Conservation (phyloP, 495 filamentous ascomycete genomes). For the Jackrogersella minutella region DNA sequence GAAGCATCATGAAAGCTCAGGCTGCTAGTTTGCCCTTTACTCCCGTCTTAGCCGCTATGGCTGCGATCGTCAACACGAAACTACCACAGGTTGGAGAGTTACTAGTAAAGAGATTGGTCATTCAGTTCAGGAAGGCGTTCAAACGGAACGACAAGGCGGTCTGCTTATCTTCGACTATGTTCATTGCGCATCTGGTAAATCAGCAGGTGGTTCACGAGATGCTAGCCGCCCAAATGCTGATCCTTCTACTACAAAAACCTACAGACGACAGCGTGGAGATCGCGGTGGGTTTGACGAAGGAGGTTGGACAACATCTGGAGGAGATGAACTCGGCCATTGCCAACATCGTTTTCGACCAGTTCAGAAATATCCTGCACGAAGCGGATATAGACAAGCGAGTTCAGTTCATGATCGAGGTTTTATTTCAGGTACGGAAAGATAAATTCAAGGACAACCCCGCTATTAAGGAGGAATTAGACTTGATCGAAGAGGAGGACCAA, state of each 20-base stretch:
- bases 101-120: slow-evolving; percentile 81
- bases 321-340: slow-evolving; percentile 90
- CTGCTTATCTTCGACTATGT: slow-evolving; percentile 86
- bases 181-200: slow-evolving; percentile 94
- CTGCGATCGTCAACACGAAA: slow-evolving; percentile 97
- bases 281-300: slow-evolving; percentile 87
- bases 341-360: slow-evolving; percentile 91
- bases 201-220: slow-evolving; percentile 95
- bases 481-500: slow-evolving; percentile 97
- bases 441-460: slow-evolving; percentile 93
- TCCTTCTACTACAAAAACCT: slow-evolving; percentile 88
- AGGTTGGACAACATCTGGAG: slow-evolving; percentile 92
- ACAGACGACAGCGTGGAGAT: slow-evolving; percentile 99
- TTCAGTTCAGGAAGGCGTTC: slow-evolving; percentile 95
- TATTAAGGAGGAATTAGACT: slow-evolving; percentile 89
- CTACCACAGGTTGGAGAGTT: slow-evolving; percentile 93
- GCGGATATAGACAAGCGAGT: slow-evolving; percentile 94
- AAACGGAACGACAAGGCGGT: slow-evolving; percentile 97
- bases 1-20: slow-evolving; percentile 96
- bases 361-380: slow-evolving; percentile 93
- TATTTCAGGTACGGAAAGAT: slow-evolving; percentile 97
- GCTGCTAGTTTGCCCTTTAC: slow-evolving; percentile 97
- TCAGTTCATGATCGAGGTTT: slow-evolving; percentile 98
- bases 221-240: slow-evolving; percentile 86
- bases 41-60: slow-evolving; percentile 92